Percentiles rank a stretch among this genome's conserved stretches.
Evolutionary conservation across 805 yeast species (phyloP).

Genomic region (Candida mattraensis): DNA sequence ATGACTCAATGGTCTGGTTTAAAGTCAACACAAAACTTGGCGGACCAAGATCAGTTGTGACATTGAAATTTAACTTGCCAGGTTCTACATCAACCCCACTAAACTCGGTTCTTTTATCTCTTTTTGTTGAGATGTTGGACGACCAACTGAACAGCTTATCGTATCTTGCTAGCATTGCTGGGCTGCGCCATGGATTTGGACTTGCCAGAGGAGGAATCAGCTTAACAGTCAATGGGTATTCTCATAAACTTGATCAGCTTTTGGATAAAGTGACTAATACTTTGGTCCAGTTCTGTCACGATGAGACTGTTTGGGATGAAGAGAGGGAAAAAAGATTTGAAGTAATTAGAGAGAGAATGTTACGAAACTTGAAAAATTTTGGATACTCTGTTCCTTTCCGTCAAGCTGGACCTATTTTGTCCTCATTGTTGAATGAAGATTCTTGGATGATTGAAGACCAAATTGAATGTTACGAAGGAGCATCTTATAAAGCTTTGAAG

Average conservation of each 20-base stretch:
- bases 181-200: conserved; percentile 57
- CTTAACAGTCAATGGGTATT: conserved; percentile 73
- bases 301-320: conserved; percentile 25
- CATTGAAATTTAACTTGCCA: conserved; percentile 65
- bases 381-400: conserved; percentile 75
- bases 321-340: conserved; percentile 60
- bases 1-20: conserved; percentile 70
- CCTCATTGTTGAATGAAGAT: conserved; percentile 67
- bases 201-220: conserved; percentile 70
- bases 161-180: conserved; percentile 84
- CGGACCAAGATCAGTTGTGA: conserved; percentile 81
- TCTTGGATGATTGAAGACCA: conserved; percentile 68
- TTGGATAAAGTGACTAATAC: conserved; percentile 59
- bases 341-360: conserved; percentile 60
- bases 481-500: conserved; percentile 41
- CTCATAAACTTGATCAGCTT: conserved; percentile 71
- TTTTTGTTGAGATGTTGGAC: conserved; percentile 69
- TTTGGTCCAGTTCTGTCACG: conserved; percentile 44
- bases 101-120: conserved; percentile 54
- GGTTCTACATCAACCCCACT: conserved; percentile 57
- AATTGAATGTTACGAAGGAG: conserved; percentile 46
- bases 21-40: conserved; percentile 87
- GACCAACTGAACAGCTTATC: conserved; percentile 75
- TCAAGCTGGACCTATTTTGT: conserved; percentile 66
- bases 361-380: conserved; percentile 64